phyloP scores from a whole-genome alignment of 2,329 filamentous ascomycete genomes.

The Colletotrichum acutatum region DNA sequence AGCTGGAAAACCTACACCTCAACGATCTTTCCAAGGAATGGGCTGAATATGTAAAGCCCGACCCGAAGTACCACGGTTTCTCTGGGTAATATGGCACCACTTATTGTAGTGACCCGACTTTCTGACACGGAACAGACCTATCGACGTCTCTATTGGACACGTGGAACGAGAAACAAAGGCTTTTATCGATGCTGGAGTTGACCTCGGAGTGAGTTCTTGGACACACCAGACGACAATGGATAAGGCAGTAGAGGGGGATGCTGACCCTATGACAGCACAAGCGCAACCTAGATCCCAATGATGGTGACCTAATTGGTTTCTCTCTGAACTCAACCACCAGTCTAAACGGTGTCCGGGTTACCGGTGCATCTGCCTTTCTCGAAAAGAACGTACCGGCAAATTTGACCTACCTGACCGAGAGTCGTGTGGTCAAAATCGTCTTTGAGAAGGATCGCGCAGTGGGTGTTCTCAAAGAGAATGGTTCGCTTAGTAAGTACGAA shows the following conservation, averaged over 20 bases:
- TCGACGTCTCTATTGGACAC: constrained; percentile 21
- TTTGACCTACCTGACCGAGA: constrained; percentile 85
- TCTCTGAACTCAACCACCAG: constrained; percentile 16
- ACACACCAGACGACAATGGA: not conserved
- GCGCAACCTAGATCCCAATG: constrained; percentile 18
- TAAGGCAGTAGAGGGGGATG: too few relatives aligned
- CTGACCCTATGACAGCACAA: not conserved
- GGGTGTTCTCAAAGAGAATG: constrained; percentile 51
- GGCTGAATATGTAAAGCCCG: constrained; percentile 18
- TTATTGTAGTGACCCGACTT: not conserved
- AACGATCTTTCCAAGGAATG: constrained; percentile 9
- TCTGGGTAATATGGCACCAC: not conserved
- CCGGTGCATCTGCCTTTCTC: constrained; percentile 24
- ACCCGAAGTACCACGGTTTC: constrained; percentile 10
- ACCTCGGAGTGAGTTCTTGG: not conserved
- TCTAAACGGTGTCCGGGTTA: constrained; percentile 6
- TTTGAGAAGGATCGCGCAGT: constrained; percentile 75
- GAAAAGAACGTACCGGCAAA: constrained; percentile 60
- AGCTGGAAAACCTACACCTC: constrained; percentile 21
- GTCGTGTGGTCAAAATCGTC: constrained; percentile 86
- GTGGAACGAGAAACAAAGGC: constrained; percentile 20
- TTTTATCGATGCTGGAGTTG: constrained; percentile 22
- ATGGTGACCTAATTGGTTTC: constrained; percentile 17
- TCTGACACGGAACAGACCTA: not conserved
- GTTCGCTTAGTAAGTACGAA: not conserved